Evolutionary conservation across 352 stramenopile species (phyloP).

Genomic region (Sclerospora graminicola): DNA sequence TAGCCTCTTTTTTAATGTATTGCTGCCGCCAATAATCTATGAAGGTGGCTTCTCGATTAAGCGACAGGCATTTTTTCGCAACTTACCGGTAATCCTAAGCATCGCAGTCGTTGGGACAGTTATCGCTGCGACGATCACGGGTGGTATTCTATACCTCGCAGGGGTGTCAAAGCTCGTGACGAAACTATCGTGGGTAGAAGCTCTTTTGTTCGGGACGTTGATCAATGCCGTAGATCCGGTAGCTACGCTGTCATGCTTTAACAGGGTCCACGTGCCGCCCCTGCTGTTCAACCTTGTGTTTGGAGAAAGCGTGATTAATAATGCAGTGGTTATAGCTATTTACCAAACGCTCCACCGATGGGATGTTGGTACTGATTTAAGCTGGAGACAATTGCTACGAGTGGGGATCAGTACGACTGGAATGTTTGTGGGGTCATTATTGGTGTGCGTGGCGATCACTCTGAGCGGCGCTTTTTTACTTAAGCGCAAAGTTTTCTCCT

Average conservation of each 20-base stretch:
- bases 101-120: constrained; percentile 71
- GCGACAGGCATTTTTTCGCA: constrained; percentile 77
- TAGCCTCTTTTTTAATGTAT: constrained; percentile 79
- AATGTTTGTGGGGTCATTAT: constrained; percentile 69
- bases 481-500: constrained; percentile 62
- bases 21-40: constrained; percentile 83
- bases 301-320: constrained; percentile 92
- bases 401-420: constrained; percentile 51
- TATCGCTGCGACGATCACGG: constrained; percentile 64
- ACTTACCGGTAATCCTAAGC: constrained; percentile 81
- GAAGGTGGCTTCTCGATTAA: constrained; percentile 84
- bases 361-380: constrained; percentile 63
- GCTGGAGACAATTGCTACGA: constrained; percentile 41
- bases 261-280: constrained; percentile 76
- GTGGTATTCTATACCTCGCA: constrained; percentile 56
- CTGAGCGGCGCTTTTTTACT: constrained; percentile 65
- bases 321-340: constrained; percentile 88
- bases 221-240: constrained; percentile 92
- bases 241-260: constrained; percentile 90
- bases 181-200: constrained; percentile 81
- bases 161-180: constrained; percentile 51
- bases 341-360: constrained; percentile 90
- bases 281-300: constrained; percentile 94
- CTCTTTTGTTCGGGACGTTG: constrained; percentile 87
- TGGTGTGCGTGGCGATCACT: constrained; percentile 65